Evolutionary conservation across 441 rosid genomes (phyloP).

Genomic region (Eutrema salsugineum): DNA sequence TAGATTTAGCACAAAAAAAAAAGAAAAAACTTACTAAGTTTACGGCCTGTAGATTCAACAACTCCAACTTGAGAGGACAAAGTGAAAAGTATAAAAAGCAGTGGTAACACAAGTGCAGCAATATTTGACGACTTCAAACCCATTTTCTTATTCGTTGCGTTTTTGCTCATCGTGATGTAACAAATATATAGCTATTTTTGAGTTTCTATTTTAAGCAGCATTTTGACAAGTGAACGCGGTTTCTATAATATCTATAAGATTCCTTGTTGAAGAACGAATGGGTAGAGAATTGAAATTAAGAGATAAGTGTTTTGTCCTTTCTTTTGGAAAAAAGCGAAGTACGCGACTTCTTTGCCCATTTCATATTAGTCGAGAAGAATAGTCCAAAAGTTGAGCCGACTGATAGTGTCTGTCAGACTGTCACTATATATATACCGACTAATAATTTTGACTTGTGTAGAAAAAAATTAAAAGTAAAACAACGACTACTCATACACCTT

Average conservation of each 20-base stretch:
- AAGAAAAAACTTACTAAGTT: not conserved
- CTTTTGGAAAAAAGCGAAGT: not conserved
- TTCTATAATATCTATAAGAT: not conserved
- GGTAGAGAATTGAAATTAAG: not conserved
- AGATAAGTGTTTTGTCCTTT: conserved; percentile 11
- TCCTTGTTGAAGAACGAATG: not conserved
- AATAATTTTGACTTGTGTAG: no score
- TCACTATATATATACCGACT: no score
- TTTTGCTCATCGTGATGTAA: not conserved
- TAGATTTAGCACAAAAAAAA: no score
- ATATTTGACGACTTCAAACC: not conserved
- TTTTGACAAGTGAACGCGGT: conserved; percentile 2
- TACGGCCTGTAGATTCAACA: conserved; percentile 12
- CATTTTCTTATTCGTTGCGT: not conserved
- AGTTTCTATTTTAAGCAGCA: no score
- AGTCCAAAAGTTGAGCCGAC: not conserved
- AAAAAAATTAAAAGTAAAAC: no score
- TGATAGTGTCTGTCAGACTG: no score
- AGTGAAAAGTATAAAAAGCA: conserved; percentile 10
- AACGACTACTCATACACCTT: no score
- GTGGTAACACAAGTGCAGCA: conserved; percentile 7
- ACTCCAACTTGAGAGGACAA: conserved; percentile 15
- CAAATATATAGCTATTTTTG: no score
- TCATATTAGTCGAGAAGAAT: not conserved
- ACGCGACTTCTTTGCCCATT: not conserved